Conservation (phyloP, 2,329 filamentous ascomycete species). For the Thelonectria blattea region DNA sequence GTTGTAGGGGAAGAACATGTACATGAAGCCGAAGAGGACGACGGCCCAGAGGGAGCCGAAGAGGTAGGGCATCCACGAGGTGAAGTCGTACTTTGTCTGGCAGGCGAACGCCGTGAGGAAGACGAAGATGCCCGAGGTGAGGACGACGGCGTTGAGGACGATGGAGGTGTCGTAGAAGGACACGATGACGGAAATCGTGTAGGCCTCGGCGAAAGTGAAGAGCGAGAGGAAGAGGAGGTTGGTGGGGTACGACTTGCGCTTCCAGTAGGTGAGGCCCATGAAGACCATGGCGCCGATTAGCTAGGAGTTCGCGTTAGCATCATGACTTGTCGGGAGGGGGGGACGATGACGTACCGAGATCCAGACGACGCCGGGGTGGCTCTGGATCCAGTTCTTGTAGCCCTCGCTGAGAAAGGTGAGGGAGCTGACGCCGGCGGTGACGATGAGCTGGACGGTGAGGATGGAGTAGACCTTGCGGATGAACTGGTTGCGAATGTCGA, state of each 20-base stretch:
- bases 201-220: slow-evolving; percentile 92
- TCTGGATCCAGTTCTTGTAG: slow-evolving; percentile 89
- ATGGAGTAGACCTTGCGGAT: slow-evolving; percentile 98
- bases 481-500: slow-evolving; percentile 97
- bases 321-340: neutral
- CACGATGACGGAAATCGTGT: slow-evolving; percentile 89
- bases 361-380: slow-evolving; percentile 84
- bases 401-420: slow-evolving; percentile 82
- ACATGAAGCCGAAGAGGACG: slow-evolving; percentile 92
- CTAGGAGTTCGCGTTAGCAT: slow-evolving; percentile 42
- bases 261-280: slow-evolving; percentile 91
- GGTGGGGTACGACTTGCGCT: slow-evolving; percentile 91
- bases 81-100: slow-evolving; percentile 98
- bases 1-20: slow-evolving; percentile 83
- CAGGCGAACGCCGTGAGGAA: slow-evolving; percentile 87
- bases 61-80: slow-evolving; percentile 93
- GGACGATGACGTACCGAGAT: slow-evolving; percentile 63
- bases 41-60: slow-evolving; percentile 90
- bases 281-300: slow-evolving; percentile 83
- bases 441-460: slow-evolving; percentile 90
- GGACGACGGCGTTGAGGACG: slow-evolving; percentile 86
- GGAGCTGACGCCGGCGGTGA: slow-evolving; percentile 79
- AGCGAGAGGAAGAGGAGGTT: slow-evolving; percentile 91
- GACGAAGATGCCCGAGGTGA: slow-evolving; percentile 84
- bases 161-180: slow-evolving; percentile 85